A percentile compares a stretch with the other conserved stretches of the same genome.
Conservation (phyloP, 139 green algal genomes). For the Deuterostichococcus epilithicus region DNA sequence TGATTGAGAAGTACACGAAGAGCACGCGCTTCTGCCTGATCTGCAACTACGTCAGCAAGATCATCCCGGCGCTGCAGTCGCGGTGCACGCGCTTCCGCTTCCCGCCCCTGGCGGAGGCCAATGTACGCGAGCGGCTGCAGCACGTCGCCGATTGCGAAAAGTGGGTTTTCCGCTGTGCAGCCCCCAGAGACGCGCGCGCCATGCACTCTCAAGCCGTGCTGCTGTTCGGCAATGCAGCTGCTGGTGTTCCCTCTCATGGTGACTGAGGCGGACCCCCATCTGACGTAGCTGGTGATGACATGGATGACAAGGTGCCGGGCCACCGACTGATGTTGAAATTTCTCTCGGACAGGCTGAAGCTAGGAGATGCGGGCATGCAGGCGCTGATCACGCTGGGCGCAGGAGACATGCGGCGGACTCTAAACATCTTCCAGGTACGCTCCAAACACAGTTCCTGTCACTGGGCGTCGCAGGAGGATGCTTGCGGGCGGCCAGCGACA, state of each 20-base stretch:
- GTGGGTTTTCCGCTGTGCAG: slow-evolving; percentile 27
- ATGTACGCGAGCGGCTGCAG: slow-evolving; percentile 71
- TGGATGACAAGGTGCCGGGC: too few species aligned
- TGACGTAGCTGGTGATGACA: too few species aligned
- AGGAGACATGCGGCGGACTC: slow-evolving; percentile 92
- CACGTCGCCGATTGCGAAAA: slow-evolving; percentile 73
- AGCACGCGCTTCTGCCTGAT: slow-evolving; percentile 98
- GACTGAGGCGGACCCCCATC: too few species aligned
- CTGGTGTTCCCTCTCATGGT: too few species aligned
- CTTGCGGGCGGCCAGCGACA: too few species aligned
- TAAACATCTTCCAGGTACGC: slow-evolving; percentile 97
- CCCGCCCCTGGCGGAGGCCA: slow-evolving; percentile 66
- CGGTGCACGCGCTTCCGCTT: slow-evolving; percentile 97
- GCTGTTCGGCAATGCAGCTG: neutral
- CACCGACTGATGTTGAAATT: too few species aligned
- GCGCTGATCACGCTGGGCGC: slow-evolving; percentile 74
- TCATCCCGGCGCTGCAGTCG: slow-evolving; percentile 96
- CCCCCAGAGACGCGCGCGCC: neutral
- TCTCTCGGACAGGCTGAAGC: slow-evolving; percentile 31
- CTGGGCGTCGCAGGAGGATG: too few species aligned
- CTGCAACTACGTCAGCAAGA: slow-evolving; percentile 97
- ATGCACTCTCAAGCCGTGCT: too few species aligned
- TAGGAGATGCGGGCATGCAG: slow-evolving; percentile 69
- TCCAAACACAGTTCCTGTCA: too few species aligned
- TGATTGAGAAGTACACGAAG: slow-evolving; percentile 97